Evolutionary conservation across 345 rosid species (phyloP).

Genomic region (Populus simonii): DNA sequence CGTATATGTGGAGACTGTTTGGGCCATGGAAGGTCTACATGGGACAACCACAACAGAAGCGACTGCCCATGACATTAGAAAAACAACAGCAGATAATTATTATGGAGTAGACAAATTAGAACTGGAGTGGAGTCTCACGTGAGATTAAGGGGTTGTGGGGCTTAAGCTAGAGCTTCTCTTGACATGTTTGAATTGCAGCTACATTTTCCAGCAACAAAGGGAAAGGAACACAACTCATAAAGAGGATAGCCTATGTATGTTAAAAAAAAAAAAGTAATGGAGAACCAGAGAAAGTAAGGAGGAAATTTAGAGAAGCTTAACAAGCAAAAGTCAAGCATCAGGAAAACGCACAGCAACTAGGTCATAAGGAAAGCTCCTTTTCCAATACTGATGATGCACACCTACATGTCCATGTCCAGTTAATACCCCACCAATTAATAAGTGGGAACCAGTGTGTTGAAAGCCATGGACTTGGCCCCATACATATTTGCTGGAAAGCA

Average conservation of each 20-base stretch:
- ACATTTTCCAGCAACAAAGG: not conserved
- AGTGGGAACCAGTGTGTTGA: constrained; percentile 27
- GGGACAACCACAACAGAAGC: not conserved
- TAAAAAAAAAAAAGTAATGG: not conserved
- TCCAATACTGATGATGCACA: constrained; percentile 11
- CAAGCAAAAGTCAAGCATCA: not conserved
- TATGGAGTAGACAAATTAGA: not conserved
- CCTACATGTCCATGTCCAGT: constrained; percentile 12
- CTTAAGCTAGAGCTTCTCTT: not conserved
- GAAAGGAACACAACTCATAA: too few species aligned
- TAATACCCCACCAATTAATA: constrained; percentile 14
- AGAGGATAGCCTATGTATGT: not conserved
- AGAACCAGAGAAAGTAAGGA: not conserved
- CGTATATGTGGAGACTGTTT: not conserved
- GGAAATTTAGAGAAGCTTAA: not conserved
- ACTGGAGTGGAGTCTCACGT: not conserved
- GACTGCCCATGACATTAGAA: not conserved
- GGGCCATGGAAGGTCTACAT: not conserved
- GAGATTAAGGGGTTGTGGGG: not conserved
- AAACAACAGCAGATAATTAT: not conserved
- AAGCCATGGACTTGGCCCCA: constrained; percentile 22
- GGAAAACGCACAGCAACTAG: not conserved
- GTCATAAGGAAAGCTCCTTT: constrained; percentile 8
- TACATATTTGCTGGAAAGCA: constrained; percentile 49
- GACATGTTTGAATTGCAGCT: not conserved